Evolutionary conservation across 306 rosid genomes (phyloP).

Genomic region (Malus fusca): DNA sequence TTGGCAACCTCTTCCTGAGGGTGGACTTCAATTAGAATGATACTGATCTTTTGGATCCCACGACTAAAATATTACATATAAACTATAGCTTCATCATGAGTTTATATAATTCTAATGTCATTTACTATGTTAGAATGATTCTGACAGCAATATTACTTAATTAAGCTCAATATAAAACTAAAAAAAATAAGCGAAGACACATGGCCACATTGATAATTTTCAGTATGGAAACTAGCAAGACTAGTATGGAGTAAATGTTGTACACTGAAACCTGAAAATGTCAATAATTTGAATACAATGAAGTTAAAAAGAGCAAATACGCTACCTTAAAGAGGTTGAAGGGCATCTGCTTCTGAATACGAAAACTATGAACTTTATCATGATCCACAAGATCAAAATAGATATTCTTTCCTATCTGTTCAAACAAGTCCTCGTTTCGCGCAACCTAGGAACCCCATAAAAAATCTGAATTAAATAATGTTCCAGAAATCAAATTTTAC

Average conservation of each 20-base stretch:
- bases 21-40: not conserved
- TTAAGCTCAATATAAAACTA: not conserved
- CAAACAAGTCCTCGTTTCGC: slow-evolving; percentile 63
- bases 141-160: not conserved
- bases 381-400: slow-evolving; percentile 94
- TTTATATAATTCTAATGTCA: not conserved
- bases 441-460: slow-evolving; percentile 49
- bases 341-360: slow-evolving; percentile 59
- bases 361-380: slow-evolving; percentile 86
- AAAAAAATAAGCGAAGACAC: not conserved
- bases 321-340: slow-evolving; percentile 74
- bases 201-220: not conserved
- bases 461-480: not conserved
- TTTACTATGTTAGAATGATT: not conserved
- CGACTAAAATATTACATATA: not conserved
- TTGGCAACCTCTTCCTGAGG: slow-evolving; percentile 82
- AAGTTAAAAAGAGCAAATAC: not conserved
- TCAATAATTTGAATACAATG: not conserved
- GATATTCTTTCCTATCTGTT: slow-evolving; percentile 74
- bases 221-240: not conserved
- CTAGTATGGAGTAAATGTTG: not conserved
- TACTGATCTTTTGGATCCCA: not conserved
- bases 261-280: not conserved
- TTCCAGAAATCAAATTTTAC: slow-evolving; percentile 10
- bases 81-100: slow-evolving; percentile 4